phyloP scores from a whole-genome alignment of 176 grass and related monocot genomes.

The Lolium perenne region DNA sequence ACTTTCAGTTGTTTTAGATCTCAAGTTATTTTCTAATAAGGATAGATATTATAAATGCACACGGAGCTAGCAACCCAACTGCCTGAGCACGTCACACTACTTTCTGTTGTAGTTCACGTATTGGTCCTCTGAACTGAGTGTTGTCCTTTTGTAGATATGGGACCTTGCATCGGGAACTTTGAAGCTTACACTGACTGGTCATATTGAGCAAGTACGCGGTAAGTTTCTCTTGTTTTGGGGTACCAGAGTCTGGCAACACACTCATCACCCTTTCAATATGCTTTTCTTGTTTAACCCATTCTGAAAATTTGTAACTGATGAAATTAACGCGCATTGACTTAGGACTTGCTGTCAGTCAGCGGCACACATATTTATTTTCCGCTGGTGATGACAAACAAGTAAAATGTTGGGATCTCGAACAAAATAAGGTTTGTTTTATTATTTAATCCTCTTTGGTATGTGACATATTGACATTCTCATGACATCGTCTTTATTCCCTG shows the following conservation, averaged over 20 bases:
- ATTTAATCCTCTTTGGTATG: conserved; percentile 21
- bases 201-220: conserved; percentile 97
- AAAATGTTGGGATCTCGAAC: conserved; percentile 99
- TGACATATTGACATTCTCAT: conserved; percentile 32
- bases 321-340: conserved; percentile 40
- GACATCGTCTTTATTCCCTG: conserved; percentile 32
- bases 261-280: not conserved
- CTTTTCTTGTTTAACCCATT: not conserved
- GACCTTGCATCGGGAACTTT: conserved; percentile 92
- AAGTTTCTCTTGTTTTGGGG: conserved; percentile 39
- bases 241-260: not conserved
- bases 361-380: conserved; percentile 96
- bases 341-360: conserved; percentile 96
- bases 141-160: conserved; percentile 79
- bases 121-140: not conserved
- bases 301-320: conserved; percentile 27
- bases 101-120: conserved; percentile 1
- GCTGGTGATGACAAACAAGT: conserved; percentile 99
- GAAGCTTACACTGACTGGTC: conserved; percentile 96
- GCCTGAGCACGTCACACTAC: not conserved
- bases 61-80: not conserved
- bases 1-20: conserved; percentile 4
- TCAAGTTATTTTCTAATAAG: not conserved
- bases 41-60: not conserved
- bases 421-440: conserved; percentile 83